Base-by-base conservation (phyloP, 1,139 yeast species). In the Lodderomyces margitis region DNA sequence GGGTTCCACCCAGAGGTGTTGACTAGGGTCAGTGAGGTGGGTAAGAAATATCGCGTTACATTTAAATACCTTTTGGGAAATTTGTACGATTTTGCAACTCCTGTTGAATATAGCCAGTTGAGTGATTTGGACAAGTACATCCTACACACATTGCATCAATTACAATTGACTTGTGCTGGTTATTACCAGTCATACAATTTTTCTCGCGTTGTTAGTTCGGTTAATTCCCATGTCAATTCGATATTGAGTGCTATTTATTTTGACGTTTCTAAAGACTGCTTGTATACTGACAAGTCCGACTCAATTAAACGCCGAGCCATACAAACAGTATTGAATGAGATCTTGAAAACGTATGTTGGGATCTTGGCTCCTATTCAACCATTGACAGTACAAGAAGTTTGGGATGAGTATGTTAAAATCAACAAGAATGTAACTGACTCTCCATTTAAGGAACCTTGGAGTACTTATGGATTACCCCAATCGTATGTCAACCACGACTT, bases 351-450 rank as follows among this genome's bases (percentile, higher is more conserved):
- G 0, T 86, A 89, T 53, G 61, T 81, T 19, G 76, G 86, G 0
- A 61, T 87, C 2, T 60, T 91, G 46, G 75, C 92, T 0, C 98
- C 98, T 1, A 77, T 94, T 0, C 68, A 86, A 31, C 99, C 99
- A 1, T 58, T 87, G 5, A 66, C 89, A 45, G 76, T 91, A 0
- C 98, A 92, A 59, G 98, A 94, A 57, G 91, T 80, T 0, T 89
- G 97, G 96, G 74, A 77, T 25, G 71, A 72, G 45, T 57, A 78
- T 11, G 73, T 78, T 1, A 50, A 50, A 0, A 50, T 57, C 32
- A 55, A 77, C 12, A 67, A 64, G 1, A 39, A 49, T 0, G 62
- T 58, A 0, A 51, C 51, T 1, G 57, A 52, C 5, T 74, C 87
- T 1, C 92, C 92, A 1, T 77, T 82, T 52, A 65, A 72, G 56